Evolutionary conservation across 1,284 basidiomycete genomes (phyloP), one percentile per base, ranked within the genome.

Genomic region (Sutorius eximius): DNA sequence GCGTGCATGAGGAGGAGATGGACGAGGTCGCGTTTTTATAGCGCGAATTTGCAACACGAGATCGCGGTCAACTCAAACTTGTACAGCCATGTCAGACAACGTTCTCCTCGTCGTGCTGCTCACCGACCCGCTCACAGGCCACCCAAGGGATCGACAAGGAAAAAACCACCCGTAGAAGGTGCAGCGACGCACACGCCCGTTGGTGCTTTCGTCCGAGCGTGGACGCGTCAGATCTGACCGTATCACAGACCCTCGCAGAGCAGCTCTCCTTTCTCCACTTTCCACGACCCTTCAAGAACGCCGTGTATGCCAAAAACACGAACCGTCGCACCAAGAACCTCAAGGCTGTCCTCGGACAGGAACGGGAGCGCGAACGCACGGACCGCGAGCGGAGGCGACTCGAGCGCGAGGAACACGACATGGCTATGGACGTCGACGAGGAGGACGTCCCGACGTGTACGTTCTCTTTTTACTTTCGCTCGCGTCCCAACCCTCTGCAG

Each of bases 251-350:
- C 18, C 74, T 90, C 46, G 83, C 82, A 24, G 87, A 88, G 62
- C 82, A 87, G 52, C 72, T 89, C 8, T 90, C 89, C 0, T 88
- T 86, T 62, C 73, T 87, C 2, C 79, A 88, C 55, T 69, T 72
- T 34, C 82, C 85, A 0, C 77, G 86, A 1, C 86, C 89, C 0
- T 92, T 92, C 76, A 91, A 91, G 71, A 89, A 86, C 60, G 77
- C 82, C 0, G 69, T 77, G 34, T 87, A 89, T 62, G 77, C 75
- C 4, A 90, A 87, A 73, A 88, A 88, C 61, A 64, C 78, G 9
- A 86, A 82, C 57, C 76, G 87, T 12, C 77, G 88, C 20, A 82
- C 87, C 16, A 90, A 88, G 75, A 89, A 89, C 61, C 67, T 90
- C 60, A 91, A 91, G 71, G 78, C 83, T 3, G 83, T 92, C 2